Evolutionary conservation across 1,139 yeast species (phyloP).

Genomic region (Pneumocystis canis): DNA sequence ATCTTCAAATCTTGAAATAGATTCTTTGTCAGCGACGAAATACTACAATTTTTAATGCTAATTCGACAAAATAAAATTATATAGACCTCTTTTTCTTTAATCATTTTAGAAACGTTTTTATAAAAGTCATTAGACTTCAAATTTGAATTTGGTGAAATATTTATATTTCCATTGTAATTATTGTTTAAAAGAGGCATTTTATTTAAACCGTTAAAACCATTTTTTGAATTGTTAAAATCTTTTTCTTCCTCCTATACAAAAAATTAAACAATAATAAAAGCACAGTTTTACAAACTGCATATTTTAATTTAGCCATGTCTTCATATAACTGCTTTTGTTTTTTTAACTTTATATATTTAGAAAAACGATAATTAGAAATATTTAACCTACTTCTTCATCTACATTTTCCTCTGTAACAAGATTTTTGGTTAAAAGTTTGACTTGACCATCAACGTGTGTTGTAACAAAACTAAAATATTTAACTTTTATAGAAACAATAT

Average conservation of each 20-base stretch:
- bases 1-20: background rate
- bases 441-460: constrained; percentile 47
- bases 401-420: constrained; percentile 26
- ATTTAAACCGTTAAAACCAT: background rate
- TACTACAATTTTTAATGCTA: background rate
- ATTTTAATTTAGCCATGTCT: background rate
- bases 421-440: constrained; percentile 38
- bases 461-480: constrained; percentile 37
- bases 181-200: background rate
- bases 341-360: background rate
- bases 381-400: constrained; percentile 16
- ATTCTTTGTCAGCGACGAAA: background rate
- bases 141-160: background rate
- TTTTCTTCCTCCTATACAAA: background rate
- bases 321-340: background rate
- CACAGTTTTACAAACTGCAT: background rate
- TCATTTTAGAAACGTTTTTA: background rate
- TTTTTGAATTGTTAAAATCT: background rate
- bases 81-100: background rate
- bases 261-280: background rate
- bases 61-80: background rate
- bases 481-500: background rate
- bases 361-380: background rate
- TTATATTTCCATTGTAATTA: background rate
- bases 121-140: background rate